A percentile compares a stretch with the other conserved stretches of the same genome.
Evolutionary conservation across 2,329 filamentous ascomycete genomes (phyloP).

Genomic region (Sordariomycetes sp.): DNA sequence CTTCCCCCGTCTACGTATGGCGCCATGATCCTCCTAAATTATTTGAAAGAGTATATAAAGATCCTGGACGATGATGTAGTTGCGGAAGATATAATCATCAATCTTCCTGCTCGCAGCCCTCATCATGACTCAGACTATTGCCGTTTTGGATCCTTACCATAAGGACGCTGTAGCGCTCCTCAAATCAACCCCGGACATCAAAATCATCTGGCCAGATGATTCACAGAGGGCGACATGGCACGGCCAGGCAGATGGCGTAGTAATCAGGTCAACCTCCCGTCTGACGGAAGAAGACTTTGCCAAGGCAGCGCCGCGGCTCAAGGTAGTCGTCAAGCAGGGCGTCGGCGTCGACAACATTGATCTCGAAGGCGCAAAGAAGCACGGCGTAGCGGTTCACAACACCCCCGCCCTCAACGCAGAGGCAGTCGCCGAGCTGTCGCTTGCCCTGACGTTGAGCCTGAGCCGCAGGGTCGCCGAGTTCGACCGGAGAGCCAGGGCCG

Average conservation of each 20-base stretch:
- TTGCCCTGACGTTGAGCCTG: constrained; percentile 22
- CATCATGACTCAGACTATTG: neutral
- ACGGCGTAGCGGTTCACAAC: constrained; percentile 29
- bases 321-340: constrained; percentile 33
- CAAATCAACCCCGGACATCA: neutral
- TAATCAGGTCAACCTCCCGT: constrained; percentile 17
- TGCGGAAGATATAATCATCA: too few relatives aligned
- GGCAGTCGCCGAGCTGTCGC: constrained; percentile 25
- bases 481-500: constrained; percentile 12
- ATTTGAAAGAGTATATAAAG: too few relatives aligned
- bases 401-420: constrained; percentile 31
- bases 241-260: too few relatives aligned
- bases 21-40: too few relatives aligned
- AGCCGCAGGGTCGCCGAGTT: constrained; percentile 18
- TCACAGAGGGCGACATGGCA: too few relatives aligned
- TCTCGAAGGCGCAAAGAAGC: constrained; percentile 20
- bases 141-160: neutral
- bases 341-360: constrained; percentile 34
- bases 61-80: too few relatives aligned
- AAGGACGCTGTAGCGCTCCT: neutral
- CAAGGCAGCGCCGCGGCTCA: constrained; percentile 20
- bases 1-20: too few relatives aligned
- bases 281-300: constrained; percentile 25
- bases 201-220: too few relatives aligned
- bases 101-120: too few relatives aligned